phyloP scores from a whole-genome alignment of 1,284 basidiomycete genomes.

The Malassezia japonica region DNA sequence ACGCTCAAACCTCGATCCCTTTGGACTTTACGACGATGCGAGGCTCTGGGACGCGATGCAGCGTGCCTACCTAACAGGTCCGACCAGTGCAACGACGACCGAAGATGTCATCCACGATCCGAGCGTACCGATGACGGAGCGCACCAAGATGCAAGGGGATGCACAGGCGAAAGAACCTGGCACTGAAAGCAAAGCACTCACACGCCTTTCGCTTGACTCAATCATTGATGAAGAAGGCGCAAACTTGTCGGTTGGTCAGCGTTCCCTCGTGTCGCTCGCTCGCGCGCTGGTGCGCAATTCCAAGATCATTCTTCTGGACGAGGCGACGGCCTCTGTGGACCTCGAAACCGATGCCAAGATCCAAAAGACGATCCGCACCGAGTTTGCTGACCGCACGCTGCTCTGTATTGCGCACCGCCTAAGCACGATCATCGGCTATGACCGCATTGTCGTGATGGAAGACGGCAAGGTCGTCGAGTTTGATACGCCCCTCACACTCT shows the following conservation, averaged over 20 bases:
- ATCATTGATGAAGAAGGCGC: conserved; percentile 44
- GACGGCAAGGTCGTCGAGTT: conserved; percentile 64
- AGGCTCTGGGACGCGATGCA: conserved; percentile 47
- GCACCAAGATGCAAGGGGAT: neutral
- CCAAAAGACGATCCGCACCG: conserved; percentile 71
- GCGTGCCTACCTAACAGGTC: conserved; percentile 37
- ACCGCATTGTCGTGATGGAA: conserved; percentile 69
- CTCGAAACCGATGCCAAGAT: conserved; percentile 71
- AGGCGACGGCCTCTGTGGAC: conserved; percentile 70
- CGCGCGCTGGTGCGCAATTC: conserved; percentile 44
- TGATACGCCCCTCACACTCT: conserved; percentile 60
- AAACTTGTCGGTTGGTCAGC: conserved; percentile 47
- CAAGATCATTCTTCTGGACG: conserved; percentile 51
- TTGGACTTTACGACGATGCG: conserved; percentile 45
- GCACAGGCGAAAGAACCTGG: neutral
- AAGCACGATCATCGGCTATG: conserved; percentile 69
- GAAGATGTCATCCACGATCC: conserved; percentile 18
- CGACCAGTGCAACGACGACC: neutral
- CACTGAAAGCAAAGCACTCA: conserved; percentile 14
- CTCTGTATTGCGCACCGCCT: conserved; percentile 65
- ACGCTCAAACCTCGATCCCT: conserved; percentile 49
- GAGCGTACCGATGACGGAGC: neutral
- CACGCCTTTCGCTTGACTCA: conserved; percentile 41
- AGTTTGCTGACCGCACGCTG: conserved; percentile 69
- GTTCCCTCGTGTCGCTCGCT: conserved; percentile 48